A percentile compares a stretch with the other conserved stretches of the same genome.
phyloP scores from a whole-genome alignment of 106 monocot genomes.

The Chionographis japonica region DNA sequence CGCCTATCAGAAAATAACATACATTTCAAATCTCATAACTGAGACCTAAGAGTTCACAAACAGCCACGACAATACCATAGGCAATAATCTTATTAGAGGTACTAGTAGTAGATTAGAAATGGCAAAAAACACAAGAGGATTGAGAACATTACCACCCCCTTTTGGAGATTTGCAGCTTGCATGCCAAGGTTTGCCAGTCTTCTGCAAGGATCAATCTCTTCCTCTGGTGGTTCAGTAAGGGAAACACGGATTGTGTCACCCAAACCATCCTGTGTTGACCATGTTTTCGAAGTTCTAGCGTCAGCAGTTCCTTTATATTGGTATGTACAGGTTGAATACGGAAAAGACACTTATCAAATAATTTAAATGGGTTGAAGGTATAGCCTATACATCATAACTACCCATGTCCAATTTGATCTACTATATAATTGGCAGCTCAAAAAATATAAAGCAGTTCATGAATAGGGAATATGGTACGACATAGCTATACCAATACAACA shows the following conservation, averaged over 20 bases:
- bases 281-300: not conserved
- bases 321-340: too few relatives aligned
- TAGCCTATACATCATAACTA: too few relatives aligned
- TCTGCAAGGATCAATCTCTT: conserved; percentile 98
- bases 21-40: not conserved
- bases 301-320: too few relatives aligned
- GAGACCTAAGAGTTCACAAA: not conserved
- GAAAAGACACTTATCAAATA: too few relatives aligned
- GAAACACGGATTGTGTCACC: conserved; percentile 99
- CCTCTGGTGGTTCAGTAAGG: conserved; percentile 97
- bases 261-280: conserved; percentile 79
- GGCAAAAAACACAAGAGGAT: not conserved
- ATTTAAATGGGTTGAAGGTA: too few relatives aligned
- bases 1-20: conserved; percentile 27
- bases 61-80: not conserved
- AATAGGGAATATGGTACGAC: too few relatives aligned
- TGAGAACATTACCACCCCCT: conserved; percentile 72
- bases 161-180: conserved; percentile 66
- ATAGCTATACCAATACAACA: too few relatives aligned
- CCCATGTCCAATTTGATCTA: too few relatives aligned
- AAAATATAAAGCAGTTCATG: too few relatives aligned
- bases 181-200: conserved; percentile 92
- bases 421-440: too few relatives aligned
- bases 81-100: not conserved
- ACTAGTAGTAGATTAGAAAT: not conserved